phyloP scores from a whole-genome alignment of 805 yeast genomes.

The Ogataea thermomethanolica region DNA sequence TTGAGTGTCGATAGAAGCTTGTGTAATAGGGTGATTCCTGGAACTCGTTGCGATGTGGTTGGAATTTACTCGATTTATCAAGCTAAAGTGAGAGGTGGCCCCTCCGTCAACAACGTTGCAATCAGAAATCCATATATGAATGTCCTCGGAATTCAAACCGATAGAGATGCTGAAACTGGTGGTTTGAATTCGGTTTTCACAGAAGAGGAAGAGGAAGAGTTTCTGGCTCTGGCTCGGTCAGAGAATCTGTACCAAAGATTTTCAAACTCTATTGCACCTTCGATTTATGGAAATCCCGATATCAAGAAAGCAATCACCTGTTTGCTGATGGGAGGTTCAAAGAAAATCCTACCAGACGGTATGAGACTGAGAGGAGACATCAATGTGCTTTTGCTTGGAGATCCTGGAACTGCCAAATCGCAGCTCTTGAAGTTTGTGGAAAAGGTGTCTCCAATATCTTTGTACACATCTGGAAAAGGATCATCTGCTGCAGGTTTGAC shows the following conservation, averaged over 20 bases:
- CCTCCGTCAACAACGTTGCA: conserved; percentile 64
- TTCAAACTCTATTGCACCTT: conserved; percentile 89
- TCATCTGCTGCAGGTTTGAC: conserved; percentile 99
- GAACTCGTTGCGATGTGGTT: conserved; percentile 85
- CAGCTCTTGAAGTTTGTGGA: conserved; percentile 94
- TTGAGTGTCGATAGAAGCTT: conserved; percentile 86
- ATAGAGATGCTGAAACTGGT: conserved; percentile 55
- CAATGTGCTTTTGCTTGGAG: conserved; percentile 89
- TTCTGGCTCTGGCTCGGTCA: conserved; percentile 70
- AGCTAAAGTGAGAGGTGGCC: conserved; percentile 50
- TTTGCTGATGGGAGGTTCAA: conserved; percentile 89
- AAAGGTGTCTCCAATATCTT: conserved; percentile 89
- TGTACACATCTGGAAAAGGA: conserved; percentile 98
- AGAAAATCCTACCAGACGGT: conserved; percentile 89
- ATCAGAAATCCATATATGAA: conserved; percentile 89
- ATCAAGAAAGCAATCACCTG: conserved; percentile 93
- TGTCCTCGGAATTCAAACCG: conserved; percentile 83
- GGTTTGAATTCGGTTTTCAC: conserved; percentile 54
- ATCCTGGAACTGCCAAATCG: conserved; percentile 98
- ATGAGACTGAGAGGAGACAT: conserved; percentile 97
- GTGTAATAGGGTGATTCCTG: conserved; percentile 90
- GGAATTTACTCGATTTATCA: conserved; percentile 94
- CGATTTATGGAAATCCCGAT: conserved; percentile 90
- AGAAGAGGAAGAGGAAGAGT: conserved; percentile 93
- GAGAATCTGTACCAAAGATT: conserved; percentile 87